These are phyloP conservation scores for Astragalus glycyphyllos DNA, from an alignment of 306 rosid species.

Conservation along the genomic window DNA sequence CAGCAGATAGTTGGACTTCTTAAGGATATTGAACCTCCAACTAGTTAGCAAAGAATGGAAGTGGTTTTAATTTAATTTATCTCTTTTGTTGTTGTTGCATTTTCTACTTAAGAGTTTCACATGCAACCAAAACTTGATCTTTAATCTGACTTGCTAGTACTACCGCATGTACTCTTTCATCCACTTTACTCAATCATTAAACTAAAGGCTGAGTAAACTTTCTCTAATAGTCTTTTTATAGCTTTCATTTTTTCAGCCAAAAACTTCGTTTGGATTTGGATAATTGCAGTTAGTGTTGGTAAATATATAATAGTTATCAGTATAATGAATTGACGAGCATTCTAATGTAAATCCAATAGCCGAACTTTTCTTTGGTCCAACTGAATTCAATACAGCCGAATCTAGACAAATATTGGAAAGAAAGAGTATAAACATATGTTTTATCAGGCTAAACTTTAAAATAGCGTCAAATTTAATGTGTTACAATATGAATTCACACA, in stretches of 20 bases:
- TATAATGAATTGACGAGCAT: conserved; percentile 39
- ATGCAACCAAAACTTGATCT: conserved; percentile 43
- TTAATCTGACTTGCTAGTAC: not conserved
- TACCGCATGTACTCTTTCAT: not conserved
- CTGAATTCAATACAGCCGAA: too few relatives aligned
- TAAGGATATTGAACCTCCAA: conserved; percentile 80
- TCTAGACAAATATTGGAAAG: too few relatives aligned
- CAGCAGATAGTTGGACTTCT: conserved; percentile 99
- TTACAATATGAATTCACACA: too few relatives aligned
- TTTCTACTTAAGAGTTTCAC: conserved; percentile 42
- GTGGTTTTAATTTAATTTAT: conserved; percentile 35
- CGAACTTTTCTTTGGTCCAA: too few relatives aligned
- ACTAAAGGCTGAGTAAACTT: conserved; percentile 42
- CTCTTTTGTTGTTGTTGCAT: not conserved
- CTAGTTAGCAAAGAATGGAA: conserved; percentile 33
- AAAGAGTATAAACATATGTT: too few relatives aligned
- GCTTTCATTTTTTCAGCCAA: conserved; percentile 98
- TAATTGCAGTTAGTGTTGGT: conserved; percentile 32
- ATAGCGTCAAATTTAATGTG: too few relatives aligned
- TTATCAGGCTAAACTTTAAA: too few relatives aligned
- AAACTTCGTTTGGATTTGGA: conserved; percentile 77
- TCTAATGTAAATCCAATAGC: not conserved
- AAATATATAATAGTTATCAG: conserved; percentile 20
- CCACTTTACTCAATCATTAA: not conserved
- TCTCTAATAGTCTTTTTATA: conserved; percentile 88